Evolutionary conservation across 2,329 filamentous ascomycete genomes (phyloP).

Genomic region (Arthrobotrys conoides): DNA sequence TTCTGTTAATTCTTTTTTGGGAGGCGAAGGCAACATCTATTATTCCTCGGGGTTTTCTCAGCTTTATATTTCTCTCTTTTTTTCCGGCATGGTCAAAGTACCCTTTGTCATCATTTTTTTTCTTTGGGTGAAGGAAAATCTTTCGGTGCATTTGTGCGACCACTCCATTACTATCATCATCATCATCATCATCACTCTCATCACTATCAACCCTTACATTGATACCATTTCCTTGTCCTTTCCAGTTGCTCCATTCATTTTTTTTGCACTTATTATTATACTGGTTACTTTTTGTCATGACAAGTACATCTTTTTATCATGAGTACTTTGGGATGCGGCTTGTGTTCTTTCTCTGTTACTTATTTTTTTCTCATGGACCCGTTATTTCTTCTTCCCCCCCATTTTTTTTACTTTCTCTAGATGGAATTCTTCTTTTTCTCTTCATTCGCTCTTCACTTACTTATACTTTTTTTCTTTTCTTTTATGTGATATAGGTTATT

Average conservation of each 20-base stretch:
- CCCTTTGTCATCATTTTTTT: constrained; percentile 40
- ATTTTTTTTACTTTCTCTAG: constrained; percentile 44
- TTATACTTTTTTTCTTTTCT: constrained; percentile 11
- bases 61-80: constrained; percentile 32
- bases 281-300: constrained; percentile 16
- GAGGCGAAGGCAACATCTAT: constrained; percentile 32
- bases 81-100: constrained; percentile 31
- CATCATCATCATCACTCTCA: not conserved
- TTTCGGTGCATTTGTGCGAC: constrained; percentile 51
- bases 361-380: constrained; percentile 19
- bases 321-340: constrained; percentile 39
- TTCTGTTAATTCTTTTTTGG: constrained; percentile 23
- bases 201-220: constrained; percentile 8
- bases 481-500: constrained; percentile 60
- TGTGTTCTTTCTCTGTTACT: constrained; percentile 27
- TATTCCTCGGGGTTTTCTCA: constrained; percentile 29
- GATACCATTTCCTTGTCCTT: constrained; percentile 55
- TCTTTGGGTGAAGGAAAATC: constrained; percentile 46
- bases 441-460: constrained; percentile 30
- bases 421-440: constrained; percentile 29
- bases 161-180: constrained; percentile 35
- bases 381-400: constrained; percentile 29
- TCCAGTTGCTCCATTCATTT: constrained; percentile 3
- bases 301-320: constrained; percentile 39
- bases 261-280: constrained; percentile 24